Base-by-base conservation (phyloP, 2,329 filamentous ascomycete species). In the Teratosphaeria viscida region DNA sequence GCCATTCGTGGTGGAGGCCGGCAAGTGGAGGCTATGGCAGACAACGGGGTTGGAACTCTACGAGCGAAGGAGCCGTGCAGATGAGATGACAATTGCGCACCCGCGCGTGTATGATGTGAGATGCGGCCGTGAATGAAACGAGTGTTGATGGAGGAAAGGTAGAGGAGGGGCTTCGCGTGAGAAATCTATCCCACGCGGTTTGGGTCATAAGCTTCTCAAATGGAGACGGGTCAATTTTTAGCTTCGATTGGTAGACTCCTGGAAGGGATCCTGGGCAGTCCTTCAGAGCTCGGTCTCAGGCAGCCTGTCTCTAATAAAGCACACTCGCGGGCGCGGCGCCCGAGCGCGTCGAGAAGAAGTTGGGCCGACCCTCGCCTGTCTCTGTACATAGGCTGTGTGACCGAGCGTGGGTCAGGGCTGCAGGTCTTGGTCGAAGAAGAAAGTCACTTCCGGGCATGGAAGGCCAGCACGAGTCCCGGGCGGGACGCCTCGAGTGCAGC, bases 1-100 rank as follows among this genome's bases (percentile, higher is more conserved):
- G 69, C 68, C 52, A 60, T 60, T 39, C 19, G 43, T 49, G 16
- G 43, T 23, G 43, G 43, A 49, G 43, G 43, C 19, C 43, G 43
- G 43, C 43, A 49, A 19, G 3, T 49, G 43, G n/a, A 49, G 8
- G 43, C 43, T 49, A 23, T 23, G n/a, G 19, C 8, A 10, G 8
- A n/a, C 16, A 49, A 49, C 43, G 43, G 43, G 19, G 19, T 49
- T 23, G 43, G 16, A 49, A 49, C 16, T 49, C 16, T 49, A 49
- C n/a, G 16, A n/a, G 43, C 19, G 43, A 19, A 23, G 43, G n/a
- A 5, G 43, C 43, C 43, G 43, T 49, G 8, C 43, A 49, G 43
- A 19, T 49, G 43, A 49, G n/a, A 49, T n/a, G n/a, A 49, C 19
- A 8, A 23, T 10, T 49, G 43, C 16, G 16, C 23, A 49, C 43